Percentiles rank a stretch among this genome's conserved stretches.
Evolutionary conservation across 192 early-diverging fungal genomes (phyloP).

Genomic region (Coemansia sp.): DNA sequence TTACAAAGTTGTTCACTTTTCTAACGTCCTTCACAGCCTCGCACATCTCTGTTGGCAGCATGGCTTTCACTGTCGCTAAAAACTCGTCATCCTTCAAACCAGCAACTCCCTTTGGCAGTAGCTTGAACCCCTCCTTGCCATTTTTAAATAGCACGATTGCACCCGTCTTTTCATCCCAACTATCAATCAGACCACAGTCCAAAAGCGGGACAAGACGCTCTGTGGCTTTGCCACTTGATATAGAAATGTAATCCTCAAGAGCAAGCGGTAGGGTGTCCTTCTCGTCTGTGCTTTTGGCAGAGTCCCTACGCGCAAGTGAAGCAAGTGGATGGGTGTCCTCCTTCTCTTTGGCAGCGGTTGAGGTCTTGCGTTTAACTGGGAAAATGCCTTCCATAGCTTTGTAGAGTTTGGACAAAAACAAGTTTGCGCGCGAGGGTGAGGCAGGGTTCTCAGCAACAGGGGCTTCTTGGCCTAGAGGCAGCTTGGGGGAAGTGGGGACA

Average conservation of each 20-base stretch:
- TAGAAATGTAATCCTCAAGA: neutral
- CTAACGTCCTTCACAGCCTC: neutral
- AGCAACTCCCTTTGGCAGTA: neutral
- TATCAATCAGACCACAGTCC: neutral
- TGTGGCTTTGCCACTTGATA: neutral
- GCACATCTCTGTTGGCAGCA: neutral
- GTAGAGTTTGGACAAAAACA: neutral
- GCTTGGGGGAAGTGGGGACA: no score
- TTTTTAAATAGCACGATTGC: neutral
- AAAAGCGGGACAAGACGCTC: neutral
- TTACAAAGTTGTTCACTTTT: neutral
- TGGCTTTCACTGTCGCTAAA: neutral
- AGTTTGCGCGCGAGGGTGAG: neutral
- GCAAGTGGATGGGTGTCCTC: neutral
- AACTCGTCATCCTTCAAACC: neutral
- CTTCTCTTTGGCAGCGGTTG: neutral
- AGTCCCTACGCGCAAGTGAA: neutral
- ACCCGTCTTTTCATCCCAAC: neutral
- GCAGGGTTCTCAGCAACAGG: neutral
- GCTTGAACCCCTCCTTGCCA: neutral
- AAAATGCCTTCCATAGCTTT: neutral
- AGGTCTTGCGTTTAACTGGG: neutral
- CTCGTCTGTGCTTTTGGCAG: neutral
- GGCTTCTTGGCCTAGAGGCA: neutral
- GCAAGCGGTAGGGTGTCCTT: neutral